phyloP scores from a whole-genome alignment of 1,284 basidiomycete species.

The Marasmius tenuissimus region DNA sequence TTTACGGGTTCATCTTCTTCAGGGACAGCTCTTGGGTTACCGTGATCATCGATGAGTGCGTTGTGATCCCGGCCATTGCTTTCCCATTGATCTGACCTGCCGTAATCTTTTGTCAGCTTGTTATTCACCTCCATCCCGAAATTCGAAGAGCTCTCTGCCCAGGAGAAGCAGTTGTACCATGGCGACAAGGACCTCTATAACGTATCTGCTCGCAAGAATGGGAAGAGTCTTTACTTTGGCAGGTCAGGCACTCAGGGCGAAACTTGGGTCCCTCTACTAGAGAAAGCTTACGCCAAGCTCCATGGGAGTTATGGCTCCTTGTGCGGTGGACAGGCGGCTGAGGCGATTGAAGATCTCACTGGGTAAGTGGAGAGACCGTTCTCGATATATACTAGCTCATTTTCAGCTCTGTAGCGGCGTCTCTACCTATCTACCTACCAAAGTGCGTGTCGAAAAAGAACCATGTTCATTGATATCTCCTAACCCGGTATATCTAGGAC shows the following conservation, averaged over 20 bases:
- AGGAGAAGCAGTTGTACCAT: slow-evolving; percentile 46
- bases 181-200: slow-evolving; percentile 47
- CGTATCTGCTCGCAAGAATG: slow-evolving; percentile 41
- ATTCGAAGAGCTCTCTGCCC: slow-evolving; percentile 43
- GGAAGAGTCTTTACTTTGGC: slow-evolving; percentile 51
- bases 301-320: slow-evolving; percentile 47
- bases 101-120: too few relatives aligned
- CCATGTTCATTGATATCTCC: neutral
- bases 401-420: slow-evolving; percentile 33
- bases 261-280: slow-evolving; percentile 55
- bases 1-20: slow-evolving; percentile 59
- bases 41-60: slow-evolving; percentile 49
- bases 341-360: slow-evolving; percentile 51
- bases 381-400: neutral
- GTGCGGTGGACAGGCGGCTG: slow-evolving; percentile 37
- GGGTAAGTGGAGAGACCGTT: slow-evolving; percentile 30
- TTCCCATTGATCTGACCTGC: neutral
- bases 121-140: slow-evolving; percentile 47
- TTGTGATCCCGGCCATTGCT: neutral
- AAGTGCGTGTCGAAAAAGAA: slow-evolving; percentile 23
- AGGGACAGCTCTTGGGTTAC: slow-evolving; percentile 42
- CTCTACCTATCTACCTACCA: slow-evolving; percentile 37
- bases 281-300: slow-evolving; percentile 57
- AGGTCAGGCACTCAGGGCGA: slow-evolving; percentile 44
- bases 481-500: slow-evolving; percentile 28